Base-by-base conservation (phyloP, 2,329 filamentous ascomycete genomes). In the Colletotrichum higginsianum region DNA sequence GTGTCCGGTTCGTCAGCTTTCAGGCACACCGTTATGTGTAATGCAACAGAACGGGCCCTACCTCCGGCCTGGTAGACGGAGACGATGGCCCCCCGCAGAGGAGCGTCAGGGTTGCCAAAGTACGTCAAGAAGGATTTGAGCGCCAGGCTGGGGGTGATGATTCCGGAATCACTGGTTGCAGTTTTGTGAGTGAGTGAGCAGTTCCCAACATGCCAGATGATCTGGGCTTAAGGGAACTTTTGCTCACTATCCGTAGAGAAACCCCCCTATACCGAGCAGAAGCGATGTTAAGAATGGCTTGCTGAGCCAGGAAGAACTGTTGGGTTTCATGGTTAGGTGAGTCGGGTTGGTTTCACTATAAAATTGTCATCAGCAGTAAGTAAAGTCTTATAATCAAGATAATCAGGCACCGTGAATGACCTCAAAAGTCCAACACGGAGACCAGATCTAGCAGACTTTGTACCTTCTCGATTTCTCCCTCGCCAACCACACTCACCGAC, bases 11-110 rank as follows among this genome's bases (percentile, higher is more conserved):
- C 26, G 35, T 72, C 15, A 67, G 23, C 23, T 7, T 3, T 18
- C 1, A 7, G 35, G n/a, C 12, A 5, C 18, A 26, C 26, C 16
- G 6, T 15, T 23, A 4, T 26, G 26, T 4, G 26, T 26, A 26
- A 26, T 26, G 3, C 2, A 40, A 21, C 12, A 7, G 2, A 30
- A 44, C 16, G n/a, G 3, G 3, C 21, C 60, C 11, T 65, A 79
- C 81, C 81, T 77, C 81, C 82, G 6, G 81, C 81, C 52, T 83
- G 82, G 40, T 83, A 84, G 18, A 84, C 76, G 0, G 82, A 83
- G 0, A 84, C 82, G 23, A 84, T 84, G 0, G 82, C 81, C 11
- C 82, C 82, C 6, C 80, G 77, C 1, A 83, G 74, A 0, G 82
- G 73, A 5, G 82, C 75, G 61, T 80, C 70, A 0, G 82, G 82